A percentile compares a stretch with the other conserved stretches of the same genome.
These are phyloP conservation scores for Alopecurus myosuroides DNA, from an alignment of 176 grass and related monocot genomes.

Conservation along the genomic window DNA sequence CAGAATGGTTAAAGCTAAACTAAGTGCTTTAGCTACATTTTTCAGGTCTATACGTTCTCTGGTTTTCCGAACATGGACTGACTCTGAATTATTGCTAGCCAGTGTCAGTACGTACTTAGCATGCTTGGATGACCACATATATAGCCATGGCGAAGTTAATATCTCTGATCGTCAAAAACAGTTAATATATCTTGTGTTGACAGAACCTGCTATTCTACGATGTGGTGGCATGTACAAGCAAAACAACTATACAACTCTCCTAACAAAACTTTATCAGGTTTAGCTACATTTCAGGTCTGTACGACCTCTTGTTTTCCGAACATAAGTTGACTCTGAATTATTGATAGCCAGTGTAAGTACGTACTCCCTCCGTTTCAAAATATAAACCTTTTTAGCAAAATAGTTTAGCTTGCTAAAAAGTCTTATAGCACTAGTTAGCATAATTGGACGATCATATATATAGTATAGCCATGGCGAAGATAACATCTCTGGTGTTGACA, in stretches of 20 bases:
- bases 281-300: background rate
- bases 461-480: background rate
- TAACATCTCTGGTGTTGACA: background rate
- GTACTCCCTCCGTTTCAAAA: too few relatives aligned
- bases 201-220: background rate
- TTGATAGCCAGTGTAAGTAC: background rate
- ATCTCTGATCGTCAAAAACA: too few relatives aligned
- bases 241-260: background rate
- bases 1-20: too few relatives aligned
- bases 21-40: background rate
- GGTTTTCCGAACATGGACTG: background rate
- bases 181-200: background rate
- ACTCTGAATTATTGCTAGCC: background rate
- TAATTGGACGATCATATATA: background rate
- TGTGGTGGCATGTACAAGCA: too few relatives aligned
- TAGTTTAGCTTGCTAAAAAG: too few relatives aligned
- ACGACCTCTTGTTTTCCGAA: background rate
- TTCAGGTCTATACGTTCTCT: background rate
- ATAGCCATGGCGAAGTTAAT: background rate
- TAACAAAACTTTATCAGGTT: background rate
- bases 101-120: background rate
- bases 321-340: background rate
- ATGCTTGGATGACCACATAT: background rate
- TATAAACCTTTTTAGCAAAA: too few relatives aligned
- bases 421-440: too few relatives aligned